Evolutionary conservation across 495 filamentous ascomycete genomes (phyloP).

Genomic region (Trichoderma asperelloides): DNA sequence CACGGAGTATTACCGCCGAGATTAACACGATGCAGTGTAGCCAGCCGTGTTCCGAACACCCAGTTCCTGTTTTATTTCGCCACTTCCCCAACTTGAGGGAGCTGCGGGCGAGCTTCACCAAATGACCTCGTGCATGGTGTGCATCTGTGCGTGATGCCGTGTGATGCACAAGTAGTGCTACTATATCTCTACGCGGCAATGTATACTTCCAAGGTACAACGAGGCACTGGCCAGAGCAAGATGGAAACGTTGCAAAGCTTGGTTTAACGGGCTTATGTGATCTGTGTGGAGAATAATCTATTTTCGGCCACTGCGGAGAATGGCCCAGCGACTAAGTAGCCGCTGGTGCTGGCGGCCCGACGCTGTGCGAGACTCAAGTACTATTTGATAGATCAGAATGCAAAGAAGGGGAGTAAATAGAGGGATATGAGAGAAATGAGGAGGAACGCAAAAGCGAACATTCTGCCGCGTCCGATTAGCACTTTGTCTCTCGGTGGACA

Average conservation of each 20-base stretch:
- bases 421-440: too few relatives aligned
- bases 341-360: constrained; percentile 4
- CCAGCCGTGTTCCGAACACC: neutral
- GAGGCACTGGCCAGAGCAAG: too few relatives aligned
- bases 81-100: neutral
- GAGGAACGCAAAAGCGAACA: too few relatives aligned
- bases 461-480: too few relatives aligned
- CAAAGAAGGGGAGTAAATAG: too few relatives aligned
- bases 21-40: neutral
- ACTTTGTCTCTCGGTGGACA: too few relatives aligned
- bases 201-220: too few relatives aligned
- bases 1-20: neutral
- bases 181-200: too few relatives aligned
- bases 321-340: neutral
- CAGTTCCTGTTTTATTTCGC: neutral
- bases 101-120: neutral
- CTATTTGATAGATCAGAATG: neutral
- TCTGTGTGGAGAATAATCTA: neutral
- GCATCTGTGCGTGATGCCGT: too few relatives aligned
- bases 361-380: neutral
- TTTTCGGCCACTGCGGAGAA: neutral
- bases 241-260: too few relatives aligned
- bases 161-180: too few relatives aligned
- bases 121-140: neutral
- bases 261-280: neutral